Evolutionary conservation across 2,329 filamentous ascomycete species (phyloP).

Genomic region (Alternaria novae-zelandiae): DNA sequence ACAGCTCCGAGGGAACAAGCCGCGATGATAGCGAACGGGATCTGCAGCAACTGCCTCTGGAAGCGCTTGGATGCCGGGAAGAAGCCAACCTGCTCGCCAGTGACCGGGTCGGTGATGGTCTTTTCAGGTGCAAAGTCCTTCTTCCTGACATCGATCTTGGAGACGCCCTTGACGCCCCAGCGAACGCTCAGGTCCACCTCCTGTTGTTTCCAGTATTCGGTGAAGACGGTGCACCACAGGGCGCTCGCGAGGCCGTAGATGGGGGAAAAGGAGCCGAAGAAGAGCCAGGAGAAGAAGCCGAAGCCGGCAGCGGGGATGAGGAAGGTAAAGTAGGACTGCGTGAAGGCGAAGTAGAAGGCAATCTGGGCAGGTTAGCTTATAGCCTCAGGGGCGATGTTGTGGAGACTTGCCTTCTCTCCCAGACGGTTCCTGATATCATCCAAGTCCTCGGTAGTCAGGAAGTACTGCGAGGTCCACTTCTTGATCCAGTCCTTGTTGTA

Average conservation of each 20-base stretch:
- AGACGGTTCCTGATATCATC: slow-evolving; percentile 59
- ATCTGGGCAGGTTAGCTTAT: slow-evolving; percentile 58
- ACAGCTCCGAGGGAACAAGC: slow-evolving; percentile 75
- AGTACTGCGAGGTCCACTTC: slow-evolving; percentile 57
- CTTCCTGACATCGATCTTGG: slow-evolving; percentile 77
- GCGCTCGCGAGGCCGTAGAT: slow-evolving; percentile 79
- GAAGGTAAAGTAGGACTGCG: slow-evolving; percentile 88
- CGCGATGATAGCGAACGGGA: slow-evolving; percentile 83
- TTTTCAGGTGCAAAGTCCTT: slow-evolving; percentile 81
- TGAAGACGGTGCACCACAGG: slow-evolving; percentile 85
- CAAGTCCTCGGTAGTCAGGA: slow-evolving; percentile 56
- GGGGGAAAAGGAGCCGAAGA: slow-evolving; percentile 84
- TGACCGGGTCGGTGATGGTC: slow-evolving; percentile 78
- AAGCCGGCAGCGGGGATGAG: slow-evolving; percentile 81
- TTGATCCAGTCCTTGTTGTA: slow-evolving; percentile 62
- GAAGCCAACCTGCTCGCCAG: slow-evolving; percentile 76
- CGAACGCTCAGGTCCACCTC: slow-evolving; percentile 84
- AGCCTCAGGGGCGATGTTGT: not conserved
- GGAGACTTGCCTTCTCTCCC: slow-evolving; percentile 52
- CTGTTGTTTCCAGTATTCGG: slow-evolving; percentile 96
- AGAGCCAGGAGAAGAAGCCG: slow-evolving; percentile 77
- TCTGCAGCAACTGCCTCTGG: slow-evolving; percentile 76
- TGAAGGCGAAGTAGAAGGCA: slow-evolving; percentile 94
- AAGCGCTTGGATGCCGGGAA: slow-evolving; percentile 80
- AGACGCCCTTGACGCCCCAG: slow-evolving; percentile 88